Evolutionary conservation across 192 early-diverging fungal genomes (phyloP), one percentile per base, ranked within the genome.

Genomic region (Borealophlyctis nickersoniae): DNA sequence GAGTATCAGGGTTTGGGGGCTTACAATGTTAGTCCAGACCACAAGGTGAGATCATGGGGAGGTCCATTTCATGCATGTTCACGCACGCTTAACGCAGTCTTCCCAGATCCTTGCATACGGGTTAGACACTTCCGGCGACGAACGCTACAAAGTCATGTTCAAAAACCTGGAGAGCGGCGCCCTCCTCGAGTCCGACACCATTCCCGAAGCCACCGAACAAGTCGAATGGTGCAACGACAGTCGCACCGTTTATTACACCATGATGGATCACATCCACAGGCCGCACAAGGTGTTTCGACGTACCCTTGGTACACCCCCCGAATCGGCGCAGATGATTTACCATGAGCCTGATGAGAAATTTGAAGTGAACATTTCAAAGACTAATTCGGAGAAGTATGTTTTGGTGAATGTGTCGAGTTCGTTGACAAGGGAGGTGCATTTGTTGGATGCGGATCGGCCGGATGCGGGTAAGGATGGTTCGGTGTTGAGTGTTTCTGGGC

Each of bases 341-440:
- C 19, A 73, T n/a, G 78, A 81, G 54, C 32, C 53, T 0, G 77
- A 82, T 48, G 58, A 69, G 35, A 74, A 77, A 61, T 82, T 77
- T 58, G 50, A 29, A 48, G 73, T 74, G 22, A 23, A 22, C 19
- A 23, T 73, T 22, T 24, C 56, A 4, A 80, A 71, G 36, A 60
- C 73, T 30, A 57, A 56, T 30, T 76, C 73, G 19, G 57, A 50
- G 5, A 33, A 74, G 35, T 81, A 67, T 60, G 64, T 81, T 23
- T 68, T 70, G 28, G 60, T 77, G 27, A 34, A 4, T 14, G 29
- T 63, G 11, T 13, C 28, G 2, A 66, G 66, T 33, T 58, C 58
- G 11, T 71, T 81, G 59, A 77, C 72, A 11, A 45, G 33, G 27
- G 75, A 77, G 65, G 22, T 32, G 14, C 49, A 63, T 28, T 39